Conservation (phyloP, 768 basidiomycete species). For the Tylopilus intermedius region DNA sequence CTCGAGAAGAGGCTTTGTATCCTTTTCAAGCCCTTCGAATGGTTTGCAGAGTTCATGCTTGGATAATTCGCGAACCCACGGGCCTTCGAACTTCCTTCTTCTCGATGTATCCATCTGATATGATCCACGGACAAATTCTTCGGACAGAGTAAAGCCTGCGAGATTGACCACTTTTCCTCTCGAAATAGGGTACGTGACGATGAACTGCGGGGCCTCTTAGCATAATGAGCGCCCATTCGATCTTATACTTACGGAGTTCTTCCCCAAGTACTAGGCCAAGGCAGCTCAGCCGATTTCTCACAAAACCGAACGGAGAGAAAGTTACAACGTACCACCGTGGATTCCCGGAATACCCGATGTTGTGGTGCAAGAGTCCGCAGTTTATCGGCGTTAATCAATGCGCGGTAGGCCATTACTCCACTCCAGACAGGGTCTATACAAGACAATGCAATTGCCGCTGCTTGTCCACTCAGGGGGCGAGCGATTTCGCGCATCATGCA, state of each 20-base stretch:
- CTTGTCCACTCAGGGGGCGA: slow-evolving; percentile 36
- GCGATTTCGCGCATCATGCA: slow-evolving; percentile 22
- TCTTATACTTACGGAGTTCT: too few relatives aligned
- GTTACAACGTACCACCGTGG: slow-evolving; percentile 40
- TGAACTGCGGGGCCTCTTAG: slow-evolving; percentile 36
- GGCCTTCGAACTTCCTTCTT: slow-evolving; percentile 21
- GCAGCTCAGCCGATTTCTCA: too few relatives aligned
- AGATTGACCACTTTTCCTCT: slow-evolving; percentile 58
- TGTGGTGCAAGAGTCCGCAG: slow-evolving; percentile 39
- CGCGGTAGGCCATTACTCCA: slow-evolving; percentile 55
- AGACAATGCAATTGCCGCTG: slow-evolving; percentile 38
- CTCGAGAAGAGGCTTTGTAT: slow-evolving; percentile 51
- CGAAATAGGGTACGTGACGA: slow-evolving; percentile 59
- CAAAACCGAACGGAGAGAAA: neutral
- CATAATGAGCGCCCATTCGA: too few relatives aligned
- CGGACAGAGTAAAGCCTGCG: slow-evolving; percentile 48
- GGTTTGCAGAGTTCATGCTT: slow-evolving; percentile 40
- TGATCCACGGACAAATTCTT: slow-evolving; percentile 48
- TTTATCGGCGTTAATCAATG: slow-evolving; percentile 50
- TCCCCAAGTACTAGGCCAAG: too few relatives aligned
- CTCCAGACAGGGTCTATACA: slow-evolving; percentile 54
- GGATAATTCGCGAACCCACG: slow-evolving; percentile 48
- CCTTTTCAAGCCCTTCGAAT: slow-evolving; percentile 55
- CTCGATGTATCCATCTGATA: slow-evolving; percentile 20
- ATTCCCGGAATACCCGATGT: slow-evolving; percentile 43